A percentile compares a stretch with the other conserved stretches of the same genome.
Conservation (phyloP, 768 basidiomycete genomes). For the Suillus sp. region DNA sequence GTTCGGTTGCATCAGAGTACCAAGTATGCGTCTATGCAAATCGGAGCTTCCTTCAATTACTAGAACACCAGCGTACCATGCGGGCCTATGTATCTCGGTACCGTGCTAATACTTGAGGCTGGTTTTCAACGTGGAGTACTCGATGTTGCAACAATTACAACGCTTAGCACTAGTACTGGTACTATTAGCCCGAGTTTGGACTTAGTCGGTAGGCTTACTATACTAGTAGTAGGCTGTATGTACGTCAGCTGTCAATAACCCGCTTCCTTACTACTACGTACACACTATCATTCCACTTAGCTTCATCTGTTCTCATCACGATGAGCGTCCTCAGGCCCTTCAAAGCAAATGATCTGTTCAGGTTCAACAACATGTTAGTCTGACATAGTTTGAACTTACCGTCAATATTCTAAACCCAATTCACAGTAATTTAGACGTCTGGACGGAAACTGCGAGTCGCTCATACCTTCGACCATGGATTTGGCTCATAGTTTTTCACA, state of each 20-base stretch:
- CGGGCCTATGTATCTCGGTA: background rate
- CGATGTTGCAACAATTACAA: too few relatives aligned
- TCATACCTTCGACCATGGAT: slow-evolving; percentile 9
- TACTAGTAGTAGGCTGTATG: background rate
- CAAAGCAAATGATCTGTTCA: slow-evolving; percentile 86
- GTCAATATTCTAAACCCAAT: background rate
- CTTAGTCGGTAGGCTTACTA: too few relatives aligned
- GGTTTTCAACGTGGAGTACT: too few relatives aligned
- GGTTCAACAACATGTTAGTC: slow-evolving; percentile 86
- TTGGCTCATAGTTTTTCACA: slow-evolving; percentile 30
- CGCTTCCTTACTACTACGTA: background rate
- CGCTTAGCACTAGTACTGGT: too few relatives aligned
- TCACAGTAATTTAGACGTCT: slow-evolving; percentile 82
- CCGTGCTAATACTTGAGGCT: background rate
- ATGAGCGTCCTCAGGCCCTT: slow-evolving; percentile 92
- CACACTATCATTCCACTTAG: background rate
- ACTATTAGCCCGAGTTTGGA: background rate
- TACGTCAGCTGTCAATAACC: background rate
- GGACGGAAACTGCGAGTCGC: slow-evolving; percentile 92
- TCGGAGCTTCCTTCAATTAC: background rate
- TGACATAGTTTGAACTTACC: background rate
- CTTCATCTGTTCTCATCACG: slow-evolving; percentile 16
- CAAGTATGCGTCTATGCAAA: background rate
- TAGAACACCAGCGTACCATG: background rate
- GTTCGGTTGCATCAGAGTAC: background rate